These are phyloP conservation scores for Kingdonia uniflora DNA, from an alignment of 164 flowering plant species.

Conservation along the genomic window DNA sequence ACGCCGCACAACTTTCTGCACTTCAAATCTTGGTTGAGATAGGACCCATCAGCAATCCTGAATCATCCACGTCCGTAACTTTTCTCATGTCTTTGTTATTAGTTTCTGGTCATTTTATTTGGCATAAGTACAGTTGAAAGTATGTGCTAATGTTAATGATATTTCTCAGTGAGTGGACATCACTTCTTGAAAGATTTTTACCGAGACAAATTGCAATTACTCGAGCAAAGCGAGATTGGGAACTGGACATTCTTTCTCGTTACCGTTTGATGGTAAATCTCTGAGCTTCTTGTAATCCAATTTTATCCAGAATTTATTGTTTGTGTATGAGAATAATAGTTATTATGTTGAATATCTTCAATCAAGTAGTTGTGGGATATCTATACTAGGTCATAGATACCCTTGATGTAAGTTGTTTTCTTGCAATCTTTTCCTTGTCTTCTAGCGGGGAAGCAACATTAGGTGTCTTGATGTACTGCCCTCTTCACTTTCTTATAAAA, in stretches of 20 bases:
- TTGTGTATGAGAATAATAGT: too few species aligned
- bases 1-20: constrained; percentile 94
- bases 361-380: too few species aligned
- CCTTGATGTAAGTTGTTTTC: too few species aligned
- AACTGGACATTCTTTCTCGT: constrained; percentile 79
- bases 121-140: not conserved
- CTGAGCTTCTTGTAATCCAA: not conserved
- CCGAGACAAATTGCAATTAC: constrained; percentile 96
- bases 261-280: constrained; percentile 60
- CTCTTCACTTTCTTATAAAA: not conserved
- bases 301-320: not conserved
- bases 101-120: constrained; percentile 2
- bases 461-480: not conserved
- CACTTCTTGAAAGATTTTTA: constrained; percentile 81
- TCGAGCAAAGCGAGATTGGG: constrained; percentile 93
- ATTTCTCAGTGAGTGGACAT: constrained; percentile 78
- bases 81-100: not conserved
- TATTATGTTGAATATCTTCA: too few species aligned
- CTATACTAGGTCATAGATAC: too few species aligned
- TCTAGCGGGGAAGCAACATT: not conserved
- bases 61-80: constrained; percentile 74
- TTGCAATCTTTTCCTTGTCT: too few species aligned
- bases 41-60: constrained; percentile 66
- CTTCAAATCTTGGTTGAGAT: constrained; percentile 92
- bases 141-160: not conserved